Evolutionary conservation across 352 stramenopile genomes (phyloP).

Genomic region (Plasmopara halstedii): DNA sequence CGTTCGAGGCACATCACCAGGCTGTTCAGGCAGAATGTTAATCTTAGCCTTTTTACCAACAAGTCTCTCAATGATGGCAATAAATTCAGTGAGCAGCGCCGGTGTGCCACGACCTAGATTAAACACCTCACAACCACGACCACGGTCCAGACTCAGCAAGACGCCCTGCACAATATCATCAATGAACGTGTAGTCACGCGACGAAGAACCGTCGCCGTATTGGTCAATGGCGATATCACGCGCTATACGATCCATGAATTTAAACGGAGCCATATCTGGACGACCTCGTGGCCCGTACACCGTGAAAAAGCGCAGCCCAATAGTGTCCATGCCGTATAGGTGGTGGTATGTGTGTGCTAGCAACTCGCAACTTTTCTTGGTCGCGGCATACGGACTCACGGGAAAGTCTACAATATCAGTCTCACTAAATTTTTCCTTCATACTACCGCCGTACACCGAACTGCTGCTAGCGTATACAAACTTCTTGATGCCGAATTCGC

Average conservation of each 20-base stretch:
- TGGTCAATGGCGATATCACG: slow-evolving; percentile 91
- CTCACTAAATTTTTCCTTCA: slow-evolving; percentile 88
- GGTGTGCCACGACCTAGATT: slow-evolving; percentile 94
- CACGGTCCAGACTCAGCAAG: slow-evolving; percentile 61
- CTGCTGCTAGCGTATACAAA: slow-evolving; percentile 96
- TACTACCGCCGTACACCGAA: slow-evolving; percentile 93
- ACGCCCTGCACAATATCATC: slow-evolving; percentile 97
- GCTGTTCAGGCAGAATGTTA: slow-evolving; percentile 91
- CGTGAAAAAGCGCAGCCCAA: slow-evolving; percentile 98
- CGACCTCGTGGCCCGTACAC: slow-evolving; percentile 95
- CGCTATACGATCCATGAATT: slow-evolving; percentile 96
- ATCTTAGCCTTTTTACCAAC: slow-evolving; percentile 92
- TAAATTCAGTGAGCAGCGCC: slow-evolving; percentile 92
- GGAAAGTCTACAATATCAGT: slow-evolving; percentile 89
- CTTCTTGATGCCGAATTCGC: slow-evolving; percentile 85
- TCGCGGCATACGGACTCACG: slow-evolving; percentile 95
- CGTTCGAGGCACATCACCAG: slow-evolving; percentile 94
- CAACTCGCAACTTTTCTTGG: slow-evolving; percentile 97
- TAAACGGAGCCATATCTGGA: slow-evolving; percentile 98
- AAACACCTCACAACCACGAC: slow-evolving; percentile 90
- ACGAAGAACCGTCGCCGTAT: slow-evolving; percentile 94
- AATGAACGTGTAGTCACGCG: slow-evolving; percentile 98
- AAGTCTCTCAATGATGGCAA: slow-evolving; percentile 91
- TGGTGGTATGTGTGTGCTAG: slow-evolving; percentile 97
- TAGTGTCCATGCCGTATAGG: slow-evolving; percentile 92